Base-by-base conservation (phyloP, 2,329 filamentous ascomycete species). In the Neobulgaria alba region DNA sequence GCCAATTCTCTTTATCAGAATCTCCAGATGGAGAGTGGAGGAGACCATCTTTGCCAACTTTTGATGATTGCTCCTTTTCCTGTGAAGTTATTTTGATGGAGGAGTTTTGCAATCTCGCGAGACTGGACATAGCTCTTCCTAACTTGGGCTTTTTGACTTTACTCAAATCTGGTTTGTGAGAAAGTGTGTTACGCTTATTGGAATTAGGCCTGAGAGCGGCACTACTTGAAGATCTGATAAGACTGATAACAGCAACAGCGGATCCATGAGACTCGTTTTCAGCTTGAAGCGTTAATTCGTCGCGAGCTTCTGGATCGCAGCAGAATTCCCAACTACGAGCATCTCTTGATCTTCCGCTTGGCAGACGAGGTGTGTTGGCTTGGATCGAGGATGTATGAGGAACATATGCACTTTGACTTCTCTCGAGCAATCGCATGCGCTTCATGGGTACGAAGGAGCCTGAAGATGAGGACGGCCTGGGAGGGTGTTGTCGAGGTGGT, bases 1-100 rank as follows among this genome's bases (percentile, higher is more conserved):
- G 75, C 74, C 87, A 93, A 58, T 96, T 96, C 66, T 96, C 90
- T 65, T 96, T 96, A 61, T 96, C 90, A 1, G 87, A 95, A 55
- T 95, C 89, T 36, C 77, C 69, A 60, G 64, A 75, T 12, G 75
- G 70, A 48, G 53, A 71, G 66, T 29, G 63, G 62, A 51, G 68
- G 66, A 47, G 52, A 43, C 50, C 50, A 53, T 69, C 57, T 53
- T 59, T 58, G 3, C 39, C 39, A 9, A 45, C 64, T 12, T 48
- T 38, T 16, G 39, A 42, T 23, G 49, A 49, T 8, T 61, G 35
- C 41, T 51, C 36, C 44, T 38, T 20, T 42, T 37, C 19, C 30
- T 53, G 57, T 42, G 39, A 37, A 16, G 42, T 43, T n/a, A 16
- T 9, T 35, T 57, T 62, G 18, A 52, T 55, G 7, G 48, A 19